Evolutionary conservation across 148 eudicot species (phyloP).

Genomic region (Simmondsia chinensis): DNA sequence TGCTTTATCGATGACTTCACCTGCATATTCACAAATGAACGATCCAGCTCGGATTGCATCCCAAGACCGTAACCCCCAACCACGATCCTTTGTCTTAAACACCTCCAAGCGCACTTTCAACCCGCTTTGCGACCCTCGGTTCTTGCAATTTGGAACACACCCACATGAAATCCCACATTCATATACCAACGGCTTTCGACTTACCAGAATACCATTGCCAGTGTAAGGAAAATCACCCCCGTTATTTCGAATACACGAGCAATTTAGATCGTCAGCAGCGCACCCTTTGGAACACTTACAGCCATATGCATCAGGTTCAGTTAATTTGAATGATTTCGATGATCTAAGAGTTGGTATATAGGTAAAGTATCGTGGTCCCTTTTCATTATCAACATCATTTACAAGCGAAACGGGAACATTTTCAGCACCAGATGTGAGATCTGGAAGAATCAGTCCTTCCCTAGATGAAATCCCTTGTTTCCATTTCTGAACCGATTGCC

Average conservation of each 20-base stretch:
- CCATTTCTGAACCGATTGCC: slow-evolving; percentile 90
- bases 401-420: slow-evolving; percentile 64
- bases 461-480: slow-evolving; percentile 47
- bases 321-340: slow-evolving; percentile 31
- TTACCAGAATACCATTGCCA: slow-evolving; percentile 44
- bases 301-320: slow-evolving; percentile 34
- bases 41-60: slow-evolving; percentile 71
- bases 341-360: slow-evolving; percentile 47
- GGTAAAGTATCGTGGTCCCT: slow-evolving; percentile 82
- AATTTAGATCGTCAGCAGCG: slow-evolving; percentile 62
- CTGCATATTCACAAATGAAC: slow-evolving; percentile 77
- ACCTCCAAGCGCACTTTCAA: slow-evolving; percentile 66
- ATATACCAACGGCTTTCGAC: slow-evolving; percentile 39
- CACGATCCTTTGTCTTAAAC: slow-evolving; percentile 71
- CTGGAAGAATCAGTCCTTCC: slow-evolving; percentile 70
- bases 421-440: slow-evolving; percentile 80
- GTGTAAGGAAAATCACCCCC: slow-evolving; percentile 61
- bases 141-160: slow-evolving; percentile 64
- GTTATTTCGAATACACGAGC: slow-evolving; percentile 66
- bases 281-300: slow-evolving; percentile 65
- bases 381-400: slow-evolving; percentile 77
- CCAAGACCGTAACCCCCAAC: slow-evolving; percentile 86
- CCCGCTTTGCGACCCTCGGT: slow-evolving; percentile 61
- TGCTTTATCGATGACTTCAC: slow-evolving; percentile 55
- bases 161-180: slow-evolving; percentile 77